Conservation (phyloP, 495 filamentous ascomycete species). For the Letharia columbiana region DNA sequence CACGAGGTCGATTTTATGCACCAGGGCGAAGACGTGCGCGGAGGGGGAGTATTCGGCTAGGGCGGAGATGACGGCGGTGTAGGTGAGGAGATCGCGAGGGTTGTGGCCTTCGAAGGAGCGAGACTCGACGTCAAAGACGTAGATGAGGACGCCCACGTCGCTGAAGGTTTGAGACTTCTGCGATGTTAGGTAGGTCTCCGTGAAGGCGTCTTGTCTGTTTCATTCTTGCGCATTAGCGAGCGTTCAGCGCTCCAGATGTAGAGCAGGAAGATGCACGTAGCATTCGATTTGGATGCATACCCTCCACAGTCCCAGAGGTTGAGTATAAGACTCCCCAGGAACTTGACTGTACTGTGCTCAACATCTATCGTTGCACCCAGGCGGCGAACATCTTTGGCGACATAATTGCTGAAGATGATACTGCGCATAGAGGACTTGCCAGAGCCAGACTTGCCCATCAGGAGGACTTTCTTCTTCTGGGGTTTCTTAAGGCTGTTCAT, state of each 20-base stretch:
- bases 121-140: constrained; percentile 97
- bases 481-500: constrained; percentile 33
- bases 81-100: constrained; percentile 72
- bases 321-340: constrained; percentile 90
- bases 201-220: constrained; percentile 88
- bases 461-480: constrained; percentile 50
- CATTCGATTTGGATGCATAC: constrained; percentile 35
- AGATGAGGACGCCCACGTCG: constrained; percentile 93
- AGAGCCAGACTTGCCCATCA: constrained; percentile 90
- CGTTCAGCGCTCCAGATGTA: background rate
- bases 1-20: constrained; percentile 99
- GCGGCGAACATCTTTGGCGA: constrained; percentile 88
- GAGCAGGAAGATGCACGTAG: constrained; percentile 1
- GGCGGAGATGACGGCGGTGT: constrained; percentile 75
- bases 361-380: constrained; percentile 98
- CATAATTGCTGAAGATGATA: constrained; percentile 97
- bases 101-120: constrained; percentile 53
- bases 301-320: constrained; percentile 98
- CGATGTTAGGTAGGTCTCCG: constrained; percentile 91
- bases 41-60: constrained; percentile 73
- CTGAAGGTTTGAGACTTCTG: constrained; percentile 94
- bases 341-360: constrained; percentile 94
- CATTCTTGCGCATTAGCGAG: background rate
- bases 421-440: constrained; percentile 98
- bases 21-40: constrained; percentile 81